These are phyloP conservation scores for Eragrostis nindensis DNA, from an alignment of 176 grass and related monocot species.

Conservation along the genomic window DNA sequence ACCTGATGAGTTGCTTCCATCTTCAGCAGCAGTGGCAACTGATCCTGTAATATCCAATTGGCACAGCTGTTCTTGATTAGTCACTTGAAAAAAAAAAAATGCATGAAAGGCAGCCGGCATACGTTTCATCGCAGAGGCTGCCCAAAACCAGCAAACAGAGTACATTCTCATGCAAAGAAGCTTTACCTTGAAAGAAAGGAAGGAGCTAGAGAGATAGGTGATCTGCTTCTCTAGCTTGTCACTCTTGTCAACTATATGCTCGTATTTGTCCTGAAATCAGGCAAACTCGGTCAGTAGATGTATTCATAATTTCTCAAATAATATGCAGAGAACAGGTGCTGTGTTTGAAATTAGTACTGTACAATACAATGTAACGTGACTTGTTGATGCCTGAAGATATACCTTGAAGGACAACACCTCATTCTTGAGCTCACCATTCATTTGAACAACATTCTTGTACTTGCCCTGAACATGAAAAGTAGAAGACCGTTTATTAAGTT, in stretches of 20 bases:
- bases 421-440: conserved; percentile 46
- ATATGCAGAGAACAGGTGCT: neutral
- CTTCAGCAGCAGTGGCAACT: conserved; percentile 44
- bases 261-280: conserved; percentile 59
- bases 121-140: neutral
- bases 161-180: conserved; percentile 23
- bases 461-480: conserved; percentile 46
- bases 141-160: conserved; percentile 1
- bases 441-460: conserved; percentile 47
- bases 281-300: neutral
- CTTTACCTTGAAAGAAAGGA: conserved; percentile 64
- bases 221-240: conserved; percentile 63
- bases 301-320: neutral
- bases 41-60: conserved; percentile 51
- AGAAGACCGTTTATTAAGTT: conserved; percentile 3
- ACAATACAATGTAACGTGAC: neutral
- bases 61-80: neutral
- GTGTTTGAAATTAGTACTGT: neutral
- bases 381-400: neutral
- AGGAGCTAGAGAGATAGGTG: conserved; percentile 48
- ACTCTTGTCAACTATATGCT: conserved; percentile 49
- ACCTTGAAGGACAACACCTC: conserved; percentile 62
- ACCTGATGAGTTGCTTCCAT: conserved; percentile 19
- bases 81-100: neutral
- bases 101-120: neutral